phyloP scores from a whole-genome alignment of 2,329 filamentous ascomycete genomes.

The Trichophyton rubrum region DNA sequence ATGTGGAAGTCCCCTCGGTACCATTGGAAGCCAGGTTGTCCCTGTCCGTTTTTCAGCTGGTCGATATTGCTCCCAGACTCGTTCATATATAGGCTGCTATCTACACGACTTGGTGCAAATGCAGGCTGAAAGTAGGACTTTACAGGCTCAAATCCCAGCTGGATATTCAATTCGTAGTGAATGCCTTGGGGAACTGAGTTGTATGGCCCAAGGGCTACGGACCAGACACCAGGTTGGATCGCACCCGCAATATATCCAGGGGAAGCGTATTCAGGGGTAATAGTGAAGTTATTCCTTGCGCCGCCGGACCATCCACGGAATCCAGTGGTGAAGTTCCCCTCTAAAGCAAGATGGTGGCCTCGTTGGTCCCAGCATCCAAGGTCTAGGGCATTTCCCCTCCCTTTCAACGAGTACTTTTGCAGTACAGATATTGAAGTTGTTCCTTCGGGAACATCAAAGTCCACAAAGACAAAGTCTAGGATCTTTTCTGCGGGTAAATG shows the following conservation, averaged over 20 bases:
- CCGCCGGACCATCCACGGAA: constrained; percentile 15
- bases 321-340: constrained; percentile 8
- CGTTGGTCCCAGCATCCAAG: constrained; percentile 16
- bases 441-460: constrained; percentile 14
- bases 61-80: neutral
- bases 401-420: constrained; percentile 15
- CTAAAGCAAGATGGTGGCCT: constrained; percentile 8
- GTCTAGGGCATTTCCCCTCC: constrained; percentile 14
- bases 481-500: constrained; percentile 14
- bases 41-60: neutral
- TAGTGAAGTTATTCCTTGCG: constrained; percentile 16
- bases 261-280: constrained; percentile 14
- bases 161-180: constrained; percentile 15
- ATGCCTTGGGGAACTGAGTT: constrained; percentile 13
- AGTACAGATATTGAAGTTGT: constrained; percentile 15
- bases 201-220: constrained; percentile 16
- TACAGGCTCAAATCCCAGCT: constrained; percentile 10
- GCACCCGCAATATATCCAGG: constrained; percentile 16
- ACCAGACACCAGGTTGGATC: constrained; percentile 16
- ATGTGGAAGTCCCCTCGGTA: constrained; percentile 18
- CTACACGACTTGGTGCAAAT: constrained; percentile 9
- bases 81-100: constrained; percentile 2
- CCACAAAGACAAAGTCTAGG: constrained; percentile 16
- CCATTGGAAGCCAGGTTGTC: constrained; percentile 8
- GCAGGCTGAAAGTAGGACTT: constrained; percentile 10